phyloP scores from a whole-genome alignment of 768 basidiomycete species.

The Suillus variegatus region DNA sequence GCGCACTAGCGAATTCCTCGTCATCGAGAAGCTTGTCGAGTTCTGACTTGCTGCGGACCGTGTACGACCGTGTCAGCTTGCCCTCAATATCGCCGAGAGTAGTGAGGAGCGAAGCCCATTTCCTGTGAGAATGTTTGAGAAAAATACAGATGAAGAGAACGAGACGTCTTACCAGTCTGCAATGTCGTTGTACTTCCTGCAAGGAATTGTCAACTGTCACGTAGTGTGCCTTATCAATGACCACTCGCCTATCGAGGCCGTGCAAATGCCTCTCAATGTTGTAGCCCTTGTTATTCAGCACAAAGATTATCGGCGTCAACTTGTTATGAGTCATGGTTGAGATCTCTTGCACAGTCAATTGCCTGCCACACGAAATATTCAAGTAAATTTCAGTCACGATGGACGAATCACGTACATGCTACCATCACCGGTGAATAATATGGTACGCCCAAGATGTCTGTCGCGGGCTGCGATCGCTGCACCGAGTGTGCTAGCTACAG shows the following conservation, averaged over 20 bases:
- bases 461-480: slow-evolving; percentile 81
- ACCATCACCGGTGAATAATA: slow-evolving; percentile 87
- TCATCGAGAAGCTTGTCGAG: slow-evolving; percentile 68
- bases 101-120: slow-evolving; percentile 65
- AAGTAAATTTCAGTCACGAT: slow-evolving; percentile 5
- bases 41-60: slow-evolving; percentile 65
- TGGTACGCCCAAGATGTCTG: slow-evolving; percentile 58
- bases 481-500: slow-evolving; percentile 63
- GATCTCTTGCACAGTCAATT: slow-evolving; percentile 80
- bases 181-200: slow-evolving; percentile 86
- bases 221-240: neutral
- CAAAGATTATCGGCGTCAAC: slow-evolving; percentile 81
- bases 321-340: slow-evolving; percentile 78
- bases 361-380: slow-evolving; percentile 39
- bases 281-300: slow-evolving; percentile 82
- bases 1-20: slow-evolving; percentile 57
- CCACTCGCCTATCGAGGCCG: slow-evolving; percentile 51
- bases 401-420: slow-evolving; percentile 53
- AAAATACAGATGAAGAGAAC: neutral
- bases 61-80: slow-evolving; percentile 59
- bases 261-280: slow-evolving; percentile 85
- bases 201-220: slow-evolving; percentile 8
- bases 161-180: slow-evolving; percentile 54
- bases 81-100: slow-evolving; percentile 55
- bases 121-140: slow-evolving; percentile 35